These are phyloP conservation scores for Angophora floribunda DNA, from an alignment of 345 rosid species.

Conservation along the genomic window DNA sequence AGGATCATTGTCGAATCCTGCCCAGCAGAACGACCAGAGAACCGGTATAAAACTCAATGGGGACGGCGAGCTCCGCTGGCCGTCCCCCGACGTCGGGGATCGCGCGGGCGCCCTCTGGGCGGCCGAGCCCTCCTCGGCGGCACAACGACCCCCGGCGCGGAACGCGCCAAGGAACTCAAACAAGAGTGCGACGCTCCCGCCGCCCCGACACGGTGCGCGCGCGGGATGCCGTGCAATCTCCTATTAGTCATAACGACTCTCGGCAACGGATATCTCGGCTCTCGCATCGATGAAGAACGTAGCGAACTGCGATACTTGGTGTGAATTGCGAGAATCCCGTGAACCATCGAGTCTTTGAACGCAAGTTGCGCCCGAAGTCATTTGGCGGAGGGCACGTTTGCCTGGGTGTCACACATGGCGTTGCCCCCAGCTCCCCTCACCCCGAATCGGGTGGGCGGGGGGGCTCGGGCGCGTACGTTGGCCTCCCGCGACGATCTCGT, in stretches of 20 bases:
- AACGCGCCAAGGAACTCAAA: neutral
- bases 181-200: neutral
- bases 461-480: neutral
- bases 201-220: neutral
- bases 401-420: neutral
- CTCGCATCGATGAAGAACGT: neutral
- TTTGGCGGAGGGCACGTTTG: neutral
- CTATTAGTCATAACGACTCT: neutral
- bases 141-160: neutral
- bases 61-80: no score
- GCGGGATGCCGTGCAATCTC: neutral
- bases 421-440: no score
- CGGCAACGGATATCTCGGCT: neutral
- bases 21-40: no score
- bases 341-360: neutral
- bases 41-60: no score
- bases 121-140: no score
- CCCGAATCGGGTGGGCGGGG: neutral
- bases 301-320: neutral
- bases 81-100: no score
- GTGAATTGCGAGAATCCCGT: neutral
- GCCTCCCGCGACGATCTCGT: neutral
- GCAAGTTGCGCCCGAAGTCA: slow-evolving; percentile 1
- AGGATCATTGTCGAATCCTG: no score
- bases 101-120: no score